Evolutionary conservation across 1,139 yeast genomes (phyloP).

Genomic region (Petasospora rhodanensis): DNA sequence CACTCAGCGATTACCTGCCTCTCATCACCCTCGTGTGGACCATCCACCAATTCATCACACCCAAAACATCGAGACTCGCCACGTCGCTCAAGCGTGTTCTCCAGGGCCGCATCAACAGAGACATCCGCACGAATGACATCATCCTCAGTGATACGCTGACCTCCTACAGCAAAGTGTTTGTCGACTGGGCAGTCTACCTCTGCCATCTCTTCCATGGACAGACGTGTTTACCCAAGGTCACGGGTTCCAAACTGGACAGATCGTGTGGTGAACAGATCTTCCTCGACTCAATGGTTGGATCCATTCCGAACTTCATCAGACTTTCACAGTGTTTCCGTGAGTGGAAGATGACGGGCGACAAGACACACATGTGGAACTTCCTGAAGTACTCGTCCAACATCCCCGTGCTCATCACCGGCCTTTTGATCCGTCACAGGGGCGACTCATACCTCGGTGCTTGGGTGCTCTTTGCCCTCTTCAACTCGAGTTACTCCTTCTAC

Average conservation of each 20-base stretch:
- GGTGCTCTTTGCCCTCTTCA: conserved; percentile 51
- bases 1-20: conserved; percentile 29
- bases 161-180: conserved; percentile 69
- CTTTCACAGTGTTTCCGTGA: conserved; percentile 79
- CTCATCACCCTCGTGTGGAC: conserved; percentile 29
- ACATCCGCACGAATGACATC: conserved; percentile 71
- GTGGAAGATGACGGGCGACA: conserved; percentile 45
- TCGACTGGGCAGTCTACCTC: conserved; percentile 54
- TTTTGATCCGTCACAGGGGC: conserved; percentile 12
- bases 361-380: conserved; percentile 61
- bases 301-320: conserved; percentile 65
- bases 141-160: conserved; percentile 76
- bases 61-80: conserved; percentile 31
- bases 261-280: conserved; percentile 31
- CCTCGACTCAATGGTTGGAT: conserved; percentile 47
- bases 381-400: conserved; percentile 68
- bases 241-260: conserved; percentile 27
- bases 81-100: conserved; percentile 46
- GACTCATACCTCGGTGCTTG: conserved; percentile 34
- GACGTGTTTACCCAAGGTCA: conserved; percentile 17
- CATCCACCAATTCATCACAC: conserved; percentile 35
- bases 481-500: conserved; percentile 70
- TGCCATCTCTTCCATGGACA: conserved; percentile 32
- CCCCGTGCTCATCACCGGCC: conserved; percentile 46
- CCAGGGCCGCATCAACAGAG: conserved; percentile 50